phyloP scores from a whole-genome alignment of 1,284 basidiomycete species.

The Trametes pubescens region DNA sequence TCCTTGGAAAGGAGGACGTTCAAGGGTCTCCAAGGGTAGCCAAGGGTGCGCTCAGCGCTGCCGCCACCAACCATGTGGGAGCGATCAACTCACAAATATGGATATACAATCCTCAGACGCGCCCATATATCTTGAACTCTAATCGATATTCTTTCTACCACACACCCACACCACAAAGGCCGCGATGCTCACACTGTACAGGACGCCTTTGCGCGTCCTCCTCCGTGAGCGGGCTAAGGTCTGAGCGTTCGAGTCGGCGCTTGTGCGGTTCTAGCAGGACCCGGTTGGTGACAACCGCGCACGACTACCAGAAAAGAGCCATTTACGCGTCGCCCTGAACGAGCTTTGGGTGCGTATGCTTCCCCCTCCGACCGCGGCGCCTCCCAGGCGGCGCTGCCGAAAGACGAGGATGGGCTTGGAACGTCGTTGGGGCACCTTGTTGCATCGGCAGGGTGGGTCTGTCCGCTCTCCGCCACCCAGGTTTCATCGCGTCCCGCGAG shows the following conservation, averaged over 20 bases:
- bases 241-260: background rate
- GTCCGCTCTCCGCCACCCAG: background rate
- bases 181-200: conserved; percentile 4
- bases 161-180: conserved; percentile 1
- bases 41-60: too few species aligned
- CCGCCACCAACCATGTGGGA: too few species aligned
- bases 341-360: background rate
- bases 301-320: background rate
- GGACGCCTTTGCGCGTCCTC: background rate
- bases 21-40: too few species aligned
- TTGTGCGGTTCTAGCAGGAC: background rate
- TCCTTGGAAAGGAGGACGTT: too few species aligned
- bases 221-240: conserved; percentile 4
- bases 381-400: background rate
- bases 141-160: background rate
- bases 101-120: background rate
- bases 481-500: background rate
- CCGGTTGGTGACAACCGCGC: background rate
- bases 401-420: conserved; percentile 2
- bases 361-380: background rate
- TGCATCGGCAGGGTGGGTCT: background rate
- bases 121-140: background rate
- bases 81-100: background rate
- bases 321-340: background rate
- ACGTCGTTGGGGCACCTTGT: background rate